Evolutionary conservation across 1,139 yeast species (phyloP).

Genomic region (Nakaseomyces bracarensis): DNA sequence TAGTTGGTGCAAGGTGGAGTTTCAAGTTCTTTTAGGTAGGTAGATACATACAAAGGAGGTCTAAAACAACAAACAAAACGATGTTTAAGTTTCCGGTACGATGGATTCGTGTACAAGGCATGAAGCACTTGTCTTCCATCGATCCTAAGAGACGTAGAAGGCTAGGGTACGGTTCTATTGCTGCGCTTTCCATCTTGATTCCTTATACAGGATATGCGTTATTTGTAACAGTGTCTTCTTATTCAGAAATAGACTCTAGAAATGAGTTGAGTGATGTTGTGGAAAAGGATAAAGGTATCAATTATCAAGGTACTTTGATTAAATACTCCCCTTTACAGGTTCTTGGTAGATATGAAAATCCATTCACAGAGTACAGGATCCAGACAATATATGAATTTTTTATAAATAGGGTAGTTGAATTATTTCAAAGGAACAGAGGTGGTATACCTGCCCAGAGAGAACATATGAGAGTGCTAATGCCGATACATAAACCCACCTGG

Average conservation of each 20-base stretch:
- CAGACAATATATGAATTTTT: conserved; percentile 85
- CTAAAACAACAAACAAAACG: neutral
- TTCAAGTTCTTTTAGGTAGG: neutral
- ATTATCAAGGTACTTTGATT: conserved; percentile 27
- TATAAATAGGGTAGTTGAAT: conserved; percentile 59
- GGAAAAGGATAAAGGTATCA: conserved; percentile 20
- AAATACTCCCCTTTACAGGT: conserved; percentile 45
- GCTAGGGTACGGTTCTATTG: conserved; percentile 3
- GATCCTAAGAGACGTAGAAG: conserved; percentile 1
- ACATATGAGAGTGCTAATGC: conserved; percentile 47
- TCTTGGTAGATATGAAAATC: conserved; percentile 79
- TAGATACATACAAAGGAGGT: too few relatives aligned
- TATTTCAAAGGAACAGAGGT: conserved; percentile 64
- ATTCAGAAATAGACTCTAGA: conserved; percentile 47
- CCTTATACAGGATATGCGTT: conserved; percentile 65
- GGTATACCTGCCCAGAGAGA: conserved; percentile 46
- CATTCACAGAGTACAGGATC: conserved; percentile 83
- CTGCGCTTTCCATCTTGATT: conserved; percentile 34
- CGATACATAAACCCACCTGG: conserved; percentile 45
- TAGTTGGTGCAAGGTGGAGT: too few relatives aligned
- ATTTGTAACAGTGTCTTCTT: conserved; percentile 50
- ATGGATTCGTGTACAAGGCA: neutral
- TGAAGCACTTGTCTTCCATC: neutral
- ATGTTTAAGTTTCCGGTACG: neutral
- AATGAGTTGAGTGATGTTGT: conserved; percentile 29